phyloP scores from a whole-genome alignment of 2,329 filamentous ascomycete genomes.

The Fusarium sarcochroum region DNA sequence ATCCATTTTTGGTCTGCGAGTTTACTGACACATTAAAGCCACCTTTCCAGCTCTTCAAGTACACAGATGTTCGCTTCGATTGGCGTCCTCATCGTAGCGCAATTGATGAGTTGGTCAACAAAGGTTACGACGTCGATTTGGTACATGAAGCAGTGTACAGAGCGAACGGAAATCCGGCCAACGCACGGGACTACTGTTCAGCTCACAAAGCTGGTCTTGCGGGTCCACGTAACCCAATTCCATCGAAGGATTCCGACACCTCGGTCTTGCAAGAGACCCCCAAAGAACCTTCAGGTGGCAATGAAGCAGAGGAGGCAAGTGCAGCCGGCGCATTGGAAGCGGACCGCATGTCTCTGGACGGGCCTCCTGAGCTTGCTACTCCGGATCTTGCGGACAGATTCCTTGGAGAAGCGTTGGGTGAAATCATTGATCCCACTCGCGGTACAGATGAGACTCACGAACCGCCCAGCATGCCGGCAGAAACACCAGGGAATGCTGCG shows the following conservation, averaged over 20 bases:
- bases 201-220: slow-evolving; percentile 71
- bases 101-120: slow-evolving; percentile 53
- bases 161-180: slow-evolving; percentile 74
- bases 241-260: slow-evolving; percentile 67
- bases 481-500: slow-evolving; percentile 26
- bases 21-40: slow-evolving; percentile 44
- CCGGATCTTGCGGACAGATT: slow-evolving; percentile 46
- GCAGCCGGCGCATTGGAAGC: slow-evolving; percentile 48
- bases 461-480: slow-evolving; percentile 39
- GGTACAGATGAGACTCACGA: slow-evolving; percentile 40
- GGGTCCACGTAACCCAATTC: slow-evolving; percentile 77
- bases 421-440: slow-evolving; percentile 48
- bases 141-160: slow-evolving; percentile 86
- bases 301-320: slow-evolving; percentile 44
- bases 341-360: slow-evolving; percentile 58
- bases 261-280: slow-evolving; percentile 50
- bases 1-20: too few species aligned
- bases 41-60: slow-evolving; percentile 60
- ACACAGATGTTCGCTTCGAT: slow-evolving; percentile 60
- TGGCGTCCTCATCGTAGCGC: slow-evolving; percentile 57
- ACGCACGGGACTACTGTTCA: slow-evolving; percentile 81
- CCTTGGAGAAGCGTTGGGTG: slow-evolving; percentile 49
- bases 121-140: slow-evolving; percentile 68
- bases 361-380: slow-evolving; percentile 47
- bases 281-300: slow-evolving; percentile 27